These are phyloP conservation scores for Didymella segeticola DNA, from an alignment of 2,329 filamentous ascomycete species.

Conservation along the genomic window DNA sequence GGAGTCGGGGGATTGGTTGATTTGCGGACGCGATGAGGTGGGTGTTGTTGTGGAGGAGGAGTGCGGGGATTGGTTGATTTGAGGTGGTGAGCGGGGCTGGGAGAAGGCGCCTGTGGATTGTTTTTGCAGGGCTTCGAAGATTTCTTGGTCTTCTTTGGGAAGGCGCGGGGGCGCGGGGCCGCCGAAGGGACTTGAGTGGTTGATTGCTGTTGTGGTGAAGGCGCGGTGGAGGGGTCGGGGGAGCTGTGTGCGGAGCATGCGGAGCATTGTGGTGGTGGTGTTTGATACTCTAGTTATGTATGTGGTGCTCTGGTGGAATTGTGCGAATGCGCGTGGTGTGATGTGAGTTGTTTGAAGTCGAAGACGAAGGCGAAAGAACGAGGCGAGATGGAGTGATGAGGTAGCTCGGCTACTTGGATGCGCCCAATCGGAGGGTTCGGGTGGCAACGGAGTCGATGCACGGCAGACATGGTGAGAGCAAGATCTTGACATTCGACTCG, in stretches of 20 bases:
- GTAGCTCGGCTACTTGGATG: slow-evolving; percentile 9
- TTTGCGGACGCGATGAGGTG: no score
- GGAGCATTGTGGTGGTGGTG: slow-evolving; percentile 25
- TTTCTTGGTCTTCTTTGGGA: slow-evolving; percentile 84
- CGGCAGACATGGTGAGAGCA: no score
- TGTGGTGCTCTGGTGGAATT: background rate
- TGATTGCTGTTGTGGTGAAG: slow-evolving; percentile 23
- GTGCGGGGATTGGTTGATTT: slow-evolving; percentile 46
- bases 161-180: slow-evolving; percentile 82
- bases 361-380: background rate
- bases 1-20: slow-evolving; percentile 45
- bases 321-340: background rate
- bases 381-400: background rate
- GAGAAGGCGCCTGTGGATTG: slow-evolving; percentile 78
- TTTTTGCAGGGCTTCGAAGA: slow-evolving; percentile 86
- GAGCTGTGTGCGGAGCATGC: slow-evolving; percentile 22
- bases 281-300: background rate
- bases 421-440: slow-evolving; percentile 29
- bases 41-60: no score
- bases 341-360: background rate
- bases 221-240: slow-evolving; percentile 35
- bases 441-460: slow-evolving; percentile 34
- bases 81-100: no score
- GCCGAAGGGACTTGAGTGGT: slow-evolving; percentile 30
- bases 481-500: background rate